Evolutionary conservation across 805 yeast species (phyloP), one percentile per base, ranked within the genome.

Genomic region (Kuraishia hungarica): DNA sequence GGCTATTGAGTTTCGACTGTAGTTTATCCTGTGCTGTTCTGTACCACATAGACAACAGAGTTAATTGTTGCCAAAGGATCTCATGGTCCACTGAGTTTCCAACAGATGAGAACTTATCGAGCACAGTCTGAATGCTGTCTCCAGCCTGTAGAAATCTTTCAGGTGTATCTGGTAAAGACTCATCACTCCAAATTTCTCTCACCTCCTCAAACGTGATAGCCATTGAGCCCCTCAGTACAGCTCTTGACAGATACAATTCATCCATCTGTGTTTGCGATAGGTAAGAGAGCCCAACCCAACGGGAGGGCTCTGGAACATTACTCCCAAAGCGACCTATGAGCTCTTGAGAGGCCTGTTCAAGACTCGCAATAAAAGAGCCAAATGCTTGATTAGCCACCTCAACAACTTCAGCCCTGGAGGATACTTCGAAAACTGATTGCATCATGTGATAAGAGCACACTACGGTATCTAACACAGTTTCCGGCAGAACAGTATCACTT

Each of bases 111-210:
- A 63, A 58, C 51, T 75, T 67, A 46, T 77, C 80, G 13, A 80
- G 53, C n/a, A 73, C 64, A 0, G 72, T 70, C 54, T 79, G 76
- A 21, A 77, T 62, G 53, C 73, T 75, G 29, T 78, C 79, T 1
- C 76, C 71, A 10, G 77, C 77, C 54, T 69, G 55, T 66, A 80
- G 65, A 50, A 67, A 65, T 51, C 72, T 68, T 51, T 77, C 80
- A 0, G 74, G 61, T 1, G 66, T 60, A 1, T 63, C 60, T 1
- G 73, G 71, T 2, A 72, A 56, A 1, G 52, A 53, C 1, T 56
- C 29, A 23, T 54, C 57, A 8, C 58, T 61, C 84, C 84, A 80
- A 1, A 70, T 29, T 1, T 55, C 54, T 1, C 59, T 50, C 1
- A 77, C 54, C 0, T 58, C 59, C 4, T 66, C 68, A 21, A 72